Evolutionary conservation across 768 basidiomycete species (phyloP).

Genomic region (Suillus sp.): DNA sequence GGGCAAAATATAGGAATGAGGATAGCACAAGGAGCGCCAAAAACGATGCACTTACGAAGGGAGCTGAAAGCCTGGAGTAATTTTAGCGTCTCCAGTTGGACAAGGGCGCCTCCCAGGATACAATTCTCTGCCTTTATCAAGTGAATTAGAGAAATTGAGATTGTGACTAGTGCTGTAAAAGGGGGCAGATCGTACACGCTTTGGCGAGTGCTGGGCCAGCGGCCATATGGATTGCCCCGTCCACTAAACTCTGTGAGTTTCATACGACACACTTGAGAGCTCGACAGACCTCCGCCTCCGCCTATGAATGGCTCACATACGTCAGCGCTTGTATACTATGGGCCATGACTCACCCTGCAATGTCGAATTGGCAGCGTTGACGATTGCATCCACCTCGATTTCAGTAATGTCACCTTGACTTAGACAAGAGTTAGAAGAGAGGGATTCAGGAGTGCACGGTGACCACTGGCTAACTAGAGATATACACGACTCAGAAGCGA

Average conservation of each 20-base stretch:
- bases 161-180: no score
- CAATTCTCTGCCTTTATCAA: conserved; percentile 5
- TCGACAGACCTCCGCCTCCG: conserved; percentile 69
- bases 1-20: background rate
- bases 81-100: conserved; percentile 73
- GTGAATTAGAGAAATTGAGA: background rate
- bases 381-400: conserved; percentile 70
- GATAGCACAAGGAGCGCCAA: background rate
- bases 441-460: background rate
- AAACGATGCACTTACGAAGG: conserved; percentile 60
- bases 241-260: conserved; percentile 47
- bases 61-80: conserved; percentile 74
- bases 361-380: conserved; percentile 79
- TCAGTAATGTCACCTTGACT: conserved; percentile 83
- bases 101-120: conserved; percentile 39
- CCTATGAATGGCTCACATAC: conserved; percentile 41
- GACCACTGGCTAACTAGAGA: conserved; percentile 55
- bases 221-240: conserved; percentile 79
- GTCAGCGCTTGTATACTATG: conserved; percentile 11
- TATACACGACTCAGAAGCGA: conserved; percentile 58
- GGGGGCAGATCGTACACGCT: background rate
- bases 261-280: conserved; percentile 1
- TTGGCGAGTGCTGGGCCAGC: conserved; percentile 64
- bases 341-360: conserved; percentile 53
- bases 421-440: conserved; percentile 5